Evolutionary conservation across 1,284 basidiomycete species (phyloP).

Genomic region (Sutorius eximius): DNA sequence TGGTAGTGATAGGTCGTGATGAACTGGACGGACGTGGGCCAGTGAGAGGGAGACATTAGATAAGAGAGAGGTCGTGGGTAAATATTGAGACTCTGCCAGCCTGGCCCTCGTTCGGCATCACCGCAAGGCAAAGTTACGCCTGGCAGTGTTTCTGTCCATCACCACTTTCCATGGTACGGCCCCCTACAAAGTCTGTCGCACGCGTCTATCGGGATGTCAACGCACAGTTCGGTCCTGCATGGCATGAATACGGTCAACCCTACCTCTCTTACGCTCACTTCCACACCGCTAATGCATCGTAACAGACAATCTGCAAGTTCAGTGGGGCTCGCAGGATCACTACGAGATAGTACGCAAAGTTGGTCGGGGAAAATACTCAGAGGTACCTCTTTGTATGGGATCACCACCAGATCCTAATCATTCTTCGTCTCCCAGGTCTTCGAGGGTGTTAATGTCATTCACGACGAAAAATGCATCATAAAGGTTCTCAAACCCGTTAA

Average conservation of each 20-base stretch:
- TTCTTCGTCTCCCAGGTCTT: slow-evolving; percentile 70
- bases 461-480: slow-evolving; percentile 96
- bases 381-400: slow-evolving; percentile 51
- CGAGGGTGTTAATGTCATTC: slow-evolving; percentile 92
- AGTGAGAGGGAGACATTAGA: slow-evolving; percentile 42
- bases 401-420: slow-evolving; percentile 15
- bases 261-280: slow-evolving; percentile 8
- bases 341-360: slow-evolving; percentile 99
- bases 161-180: slow-evolving; percentile 56
- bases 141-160: slow-evolving; percentile 8
- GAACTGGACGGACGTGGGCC: slow-evolving; percentile 53
- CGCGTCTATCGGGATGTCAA: slow-evolving; percentile 78
- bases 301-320: slow-evolving; percentile 86
- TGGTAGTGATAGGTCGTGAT: slow-evolving; percentile 49
- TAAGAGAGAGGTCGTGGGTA: slow-evolving; percentile 33
- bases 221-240: slow-evolving; percentile 66
- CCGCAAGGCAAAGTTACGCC: slow-evolving; percentile 11
- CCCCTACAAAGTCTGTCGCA: slow-evolving; percentile 67
- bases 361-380: slow-evolving; percentile 94
- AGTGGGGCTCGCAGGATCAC: slow-evolving; percentile 96
- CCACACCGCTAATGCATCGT: slow-evolving; percentile 24
- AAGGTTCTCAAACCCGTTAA: slow-evolving; percentile 99
- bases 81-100: slow-evolving; percentile 17
- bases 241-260: slow-evolving; percentile 73
- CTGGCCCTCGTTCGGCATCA: slow-evolving; percentile 10